phyloP scores from a whole-genome alignment of 345 rosid genomes.

The Eucalyptus curtisii region DNA sequence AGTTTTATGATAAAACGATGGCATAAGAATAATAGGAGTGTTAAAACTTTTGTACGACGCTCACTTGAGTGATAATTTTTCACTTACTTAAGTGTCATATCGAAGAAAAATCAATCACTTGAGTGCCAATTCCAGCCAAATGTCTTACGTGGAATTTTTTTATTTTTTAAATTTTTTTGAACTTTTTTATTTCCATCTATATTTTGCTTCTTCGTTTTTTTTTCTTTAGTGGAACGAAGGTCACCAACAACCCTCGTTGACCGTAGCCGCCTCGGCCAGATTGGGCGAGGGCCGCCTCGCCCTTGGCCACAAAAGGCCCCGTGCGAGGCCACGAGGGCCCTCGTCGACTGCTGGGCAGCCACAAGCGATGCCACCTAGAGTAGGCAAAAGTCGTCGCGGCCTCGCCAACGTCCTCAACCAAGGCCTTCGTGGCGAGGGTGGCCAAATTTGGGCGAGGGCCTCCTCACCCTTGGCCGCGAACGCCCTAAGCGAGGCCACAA shows the following conservation, averaged over 20 bases:
- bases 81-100: too few species aligned
- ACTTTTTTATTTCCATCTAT: too few species aligned
- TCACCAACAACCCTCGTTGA: too few species aligned
- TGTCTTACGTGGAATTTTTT: too few species aligned
- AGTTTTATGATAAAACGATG: too few species aligned
- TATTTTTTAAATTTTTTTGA: too few species aligned
- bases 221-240: too few species aligned
- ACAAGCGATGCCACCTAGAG: accelerated
- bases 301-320: too few species aligned
- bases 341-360: accelerated
- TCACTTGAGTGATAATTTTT: too few species aligned
- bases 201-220: too few species aligned
- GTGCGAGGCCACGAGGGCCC: accelerated
- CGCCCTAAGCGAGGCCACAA: too few species aligned
- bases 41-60: accelerated
- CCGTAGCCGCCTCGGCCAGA: accelerated
- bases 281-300: accelerated
- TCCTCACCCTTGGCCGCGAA: accelerated
- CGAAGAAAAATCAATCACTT: accelerated
- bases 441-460: too few species aligned
- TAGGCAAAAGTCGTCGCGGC: accelerated
- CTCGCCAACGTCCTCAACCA: accelerated
- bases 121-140: accelerated
- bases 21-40: accelerated
- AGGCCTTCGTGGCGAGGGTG: accelerated